Percentiles rank a stretch among this genome's conserved stretches.
These are phyloP conservation scores for Kwoniella pini DNA, from an alignment of 768 basidiomycete genomes.

Conservation along the genomic window DNA sequence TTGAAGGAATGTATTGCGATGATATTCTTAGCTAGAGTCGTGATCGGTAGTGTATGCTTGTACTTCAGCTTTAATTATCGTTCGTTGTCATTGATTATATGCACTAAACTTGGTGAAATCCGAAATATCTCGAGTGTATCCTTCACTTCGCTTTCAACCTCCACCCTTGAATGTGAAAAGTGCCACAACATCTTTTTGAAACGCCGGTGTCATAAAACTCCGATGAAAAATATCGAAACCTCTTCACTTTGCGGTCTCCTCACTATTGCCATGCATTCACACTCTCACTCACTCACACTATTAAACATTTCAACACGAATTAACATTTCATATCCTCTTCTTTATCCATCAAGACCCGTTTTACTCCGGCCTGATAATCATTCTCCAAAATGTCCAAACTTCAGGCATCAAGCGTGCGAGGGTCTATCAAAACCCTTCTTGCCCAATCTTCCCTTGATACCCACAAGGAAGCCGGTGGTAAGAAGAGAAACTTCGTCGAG, in stretches of 20 bases:
- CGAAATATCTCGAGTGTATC: not conserved
- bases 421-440: slow-evolving; percentile 88
- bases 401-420: slow-evolving; percentile 99
- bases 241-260: not conserved
- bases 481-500: slow-evolving; percentile 57
- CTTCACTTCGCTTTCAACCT: not conserved
- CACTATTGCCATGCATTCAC: not conserved
- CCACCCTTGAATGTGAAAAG: not conserved
- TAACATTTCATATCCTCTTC: not conserved
- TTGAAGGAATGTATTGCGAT: not conserved
- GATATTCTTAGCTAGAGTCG: too few relatives aligned
- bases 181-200: slow-evolving; percentile 7
- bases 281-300: not conserved
- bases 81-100: too few relatives aligned
- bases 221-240: slow-evolving; percentile 23
- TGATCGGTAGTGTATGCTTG: too few relatives aligned
- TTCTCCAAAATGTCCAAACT: slow-evolving; percentile 64
- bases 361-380: slow-evolving; percentile 21
- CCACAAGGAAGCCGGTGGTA: slow-evolving; percentile 52
- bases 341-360: slow-evolving; percentile 20
- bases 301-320: not conserved
- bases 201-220: slow-evolving; percentile 13
- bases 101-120: not conserved
- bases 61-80: too few relatives aligned
- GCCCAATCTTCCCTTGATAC: slow-evolving; percentile 80